phyloP scores from a whole-genome alignment of 148 eudicot species.

The Pharnaceum exiguum region DNA sequence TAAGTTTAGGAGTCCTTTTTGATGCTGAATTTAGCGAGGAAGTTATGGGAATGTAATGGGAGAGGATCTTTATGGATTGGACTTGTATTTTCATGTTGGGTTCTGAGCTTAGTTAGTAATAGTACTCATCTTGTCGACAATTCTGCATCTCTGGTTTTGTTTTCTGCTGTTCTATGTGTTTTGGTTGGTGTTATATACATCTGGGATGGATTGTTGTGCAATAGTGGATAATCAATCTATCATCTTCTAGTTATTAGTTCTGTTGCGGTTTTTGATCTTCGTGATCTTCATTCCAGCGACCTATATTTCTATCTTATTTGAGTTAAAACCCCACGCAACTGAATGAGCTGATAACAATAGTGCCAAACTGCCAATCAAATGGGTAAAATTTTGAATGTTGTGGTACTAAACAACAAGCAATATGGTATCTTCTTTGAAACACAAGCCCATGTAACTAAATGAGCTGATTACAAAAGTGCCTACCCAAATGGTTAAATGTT shows the following conservation, averaged over 20 bases:
- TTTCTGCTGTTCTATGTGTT: neutral
- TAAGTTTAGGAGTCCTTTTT: slow-evolving; percentile 3
- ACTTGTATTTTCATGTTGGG: slow-evolving; percentile 21
- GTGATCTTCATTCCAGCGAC: neutral
- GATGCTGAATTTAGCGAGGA: slow-evolving; percentile 30
- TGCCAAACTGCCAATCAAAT: too few relatives aligned
- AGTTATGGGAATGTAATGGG: slow-evolving; percentile 23
- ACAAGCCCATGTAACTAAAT: too few relatives aligned
- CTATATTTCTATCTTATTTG: neutral
- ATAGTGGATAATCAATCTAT: neutral
- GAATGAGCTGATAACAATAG: too few relatives aligned
- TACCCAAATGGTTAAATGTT: too few relatives aligned
- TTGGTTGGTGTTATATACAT: slow-evolving; percentile 5
- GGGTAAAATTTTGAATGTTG: too few relatives aligned
- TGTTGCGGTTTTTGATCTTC: too few relatives aligned
- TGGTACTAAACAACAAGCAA: too few relatives aligned
- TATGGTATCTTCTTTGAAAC: too few relatives aligned
- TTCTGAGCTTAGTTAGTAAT: slow-evolving; percentile 17
- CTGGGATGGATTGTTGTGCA: slow-evolving; percentile 10
- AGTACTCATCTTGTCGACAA: slow-evolving; percentile 16
- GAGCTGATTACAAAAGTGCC: too few relatives aligned
- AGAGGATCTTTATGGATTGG: slow-evolving; percentile 17
- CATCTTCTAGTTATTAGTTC: neutral
- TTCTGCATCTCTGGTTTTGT: slow-evolving; percentile 4
- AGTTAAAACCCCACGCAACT: too few relatives aligned